Base-by-base conservation (phyloP, 768 basidiomycete species). In the Steccherinum ochraceum region DNA sequence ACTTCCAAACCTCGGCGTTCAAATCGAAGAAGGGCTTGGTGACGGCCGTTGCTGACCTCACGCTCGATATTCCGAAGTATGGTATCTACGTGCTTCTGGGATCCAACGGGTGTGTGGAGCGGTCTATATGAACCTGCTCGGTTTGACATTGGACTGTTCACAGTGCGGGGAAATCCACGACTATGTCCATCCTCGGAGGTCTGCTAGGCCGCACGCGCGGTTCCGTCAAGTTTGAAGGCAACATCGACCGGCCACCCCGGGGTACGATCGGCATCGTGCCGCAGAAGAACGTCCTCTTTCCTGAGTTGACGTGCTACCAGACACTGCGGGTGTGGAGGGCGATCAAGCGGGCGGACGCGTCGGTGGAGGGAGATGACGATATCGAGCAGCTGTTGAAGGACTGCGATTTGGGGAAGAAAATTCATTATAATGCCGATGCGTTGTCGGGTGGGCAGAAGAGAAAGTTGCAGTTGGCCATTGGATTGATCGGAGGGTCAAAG, bases 271-370 rank as follows among this genome's bases (percentile, higher is more conserved):
- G 89, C 1, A 83, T 91, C 51, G 86, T 88, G 0, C 86, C 87
- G 0, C 88, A 90, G 68, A 89, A 86, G 69, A 89, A 91, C 57
- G 87, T 91, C 3, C 71, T 91, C 2, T 87, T 89, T 61, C 79
- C 85, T 0, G 87, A 89, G 49, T 67, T 91, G 18, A 76, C 82
- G 1, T 89, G 86, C 61, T 69, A 80, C 45, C 84, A 91, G 66
- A 88, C 85, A 1, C 68, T 90, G 13, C 71, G 74, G 1, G 76
- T 90, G 24, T 90, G 87, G 87, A 72, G 68, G 42, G 83, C 83
- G 5, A 76, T 90, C 56, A 91, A 91, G 62, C 79, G 78, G n/a
- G 69, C 75, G 1, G 60, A 64, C 12, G 75, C 76, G 64, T 57
- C 67, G 1, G 62, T 67, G 54, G 69, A 73, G 1, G 58, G 63